Evolutionary conservation across 2,329 filamentous ascomycete genomes (phyloP).

Genomic region (Diaporthe eres): DNA sequence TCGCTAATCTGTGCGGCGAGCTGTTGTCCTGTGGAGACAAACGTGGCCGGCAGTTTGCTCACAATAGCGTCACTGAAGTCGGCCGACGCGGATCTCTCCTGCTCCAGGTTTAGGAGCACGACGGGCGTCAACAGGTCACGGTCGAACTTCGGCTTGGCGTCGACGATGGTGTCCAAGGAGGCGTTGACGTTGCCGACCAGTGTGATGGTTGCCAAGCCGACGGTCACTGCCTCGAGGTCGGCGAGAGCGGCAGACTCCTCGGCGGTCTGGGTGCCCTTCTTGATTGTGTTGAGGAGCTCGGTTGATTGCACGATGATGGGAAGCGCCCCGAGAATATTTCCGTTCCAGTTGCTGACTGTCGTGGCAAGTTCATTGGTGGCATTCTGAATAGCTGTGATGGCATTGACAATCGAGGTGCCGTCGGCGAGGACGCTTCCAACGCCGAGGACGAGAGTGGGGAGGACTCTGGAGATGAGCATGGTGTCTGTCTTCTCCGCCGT

Average conservation of each 20-base stretch:
- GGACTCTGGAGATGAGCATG: conserved; percentile 34
- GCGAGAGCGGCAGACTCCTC: conserved; percentile 55
- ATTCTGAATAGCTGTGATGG: conserved; percentile 53
- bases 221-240: conserved; percentile 54
- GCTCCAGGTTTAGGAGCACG: conserved; percentile 58
- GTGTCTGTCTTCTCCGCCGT: neutral
- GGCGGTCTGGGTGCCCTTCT: conserved; percentile 55
- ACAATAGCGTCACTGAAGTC: conserved; percentile 56
- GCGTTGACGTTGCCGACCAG: conserved; percentile 56
- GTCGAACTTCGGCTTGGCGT: conserved; percentile 60
- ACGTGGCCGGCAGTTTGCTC: conserved; percentile 55
- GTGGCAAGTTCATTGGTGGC: conserved; percentile 52
- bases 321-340: conserved; percentile 54
- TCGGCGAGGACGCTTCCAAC: conserved; percentile 48
- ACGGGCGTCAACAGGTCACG: conserved; percentile 57
- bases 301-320: conserved; percentile 58
- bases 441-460: conserved; percentile 14
- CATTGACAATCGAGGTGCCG: conserved; percentile 51
- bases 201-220: conserved; percentile 54
- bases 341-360: conserved; percentile 55
- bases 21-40: conserved; percentile 51
- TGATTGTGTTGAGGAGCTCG: conserved; percentile 56
- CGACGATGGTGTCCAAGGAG: conserved; percentile 56
- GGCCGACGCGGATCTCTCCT: conserved; percentile 56
- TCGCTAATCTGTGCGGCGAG: conserved; percentile 56